Evolutionary conservation across 2,329 filamentous ascomycete genomes (phyloP).

Genomic region (Teratosphaeria destructans): DNA sequence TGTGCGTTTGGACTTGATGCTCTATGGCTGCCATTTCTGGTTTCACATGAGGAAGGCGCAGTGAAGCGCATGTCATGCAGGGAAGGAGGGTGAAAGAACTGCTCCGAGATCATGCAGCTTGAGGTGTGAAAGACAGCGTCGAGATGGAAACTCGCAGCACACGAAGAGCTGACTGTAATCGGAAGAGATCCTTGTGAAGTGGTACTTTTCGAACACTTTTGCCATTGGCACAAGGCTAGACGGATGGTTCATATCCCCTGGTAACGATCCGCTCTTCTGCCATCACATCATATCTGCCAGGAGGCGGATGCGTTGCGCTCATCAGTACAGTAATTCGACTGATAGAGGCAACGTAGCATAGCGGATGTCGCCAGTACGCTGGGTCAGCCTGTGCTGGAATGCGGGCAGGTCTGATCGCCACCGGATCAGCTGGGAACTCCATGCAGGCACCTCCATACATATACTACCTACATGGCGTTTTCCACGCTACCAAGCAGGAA

Average conservation of each 20-base stretch:
- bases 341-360: background rate
- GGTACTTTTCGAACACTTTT: too few species aligned
- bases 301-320: too few species aligned
- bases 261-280: too few species aligned
- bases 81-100: background rate
- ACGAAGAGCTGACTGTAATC: too few species aligned
- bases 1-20: background rate
- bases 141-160: too few species aligned
- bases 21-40: background rate
- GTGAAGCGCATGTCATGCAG: background rate
- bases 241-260: too few species aligned
- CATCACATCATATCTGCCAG: too few species aligned
- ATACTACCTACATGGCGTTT: background rate
- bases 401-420: background rate
- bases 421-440: background rate
- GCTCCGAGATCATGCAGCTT: background rate
- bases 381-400: background rate
- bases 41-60: background rate
- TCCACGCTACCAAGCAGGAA: background rate
- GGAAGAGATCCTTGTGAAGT: too few species aligned
- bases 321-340: too few species aligned
- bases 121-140: background rate
- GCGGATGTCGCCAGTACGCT: background rate
- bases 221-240: too few species aligned
- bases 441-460: background rate